Evolutionary conservation across 352 stramenopile genomes (phyloP).

Genomic region (Phytophthora citricola): DNA sequence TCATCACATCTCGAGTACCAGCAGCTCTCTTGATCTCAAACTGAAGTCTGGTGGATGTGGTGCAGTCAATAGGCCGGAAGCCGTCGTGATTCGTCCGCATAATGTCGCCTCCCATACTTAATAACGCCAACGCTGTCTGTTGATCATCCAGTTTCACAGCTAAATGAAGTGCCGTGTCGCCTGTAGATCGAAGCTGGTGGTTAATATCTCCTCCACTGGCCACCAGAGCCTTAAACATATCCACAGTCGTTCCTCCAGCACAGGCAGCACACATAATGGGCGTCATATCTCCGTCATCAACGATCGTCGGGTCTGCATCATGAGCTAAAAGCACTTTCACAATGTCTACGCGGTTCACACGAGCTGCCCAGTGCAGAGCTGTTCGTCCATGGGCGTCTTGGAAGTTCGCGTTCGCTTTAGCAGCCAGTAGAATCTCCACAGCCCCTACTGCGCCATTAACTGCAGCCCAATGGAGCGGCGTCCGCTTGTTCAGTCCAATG

Average conservation of each 20-base stretch:
- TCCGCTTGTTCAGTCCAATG: conserved; percentile 82
- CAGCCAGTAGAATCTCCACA: conserved; percentile 64
- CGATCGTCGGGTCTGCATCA: conserved; percentile 71
- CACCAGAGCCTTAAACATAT: conserved; percentile 82
- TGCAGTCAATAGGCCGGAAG: conserved; percentile 73
- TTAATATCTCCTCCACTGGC: conserved; percentile 75
- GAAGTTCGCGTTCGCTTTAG: conserved; percentile 68
- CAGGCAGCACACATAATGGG: conserved; percentile 79
- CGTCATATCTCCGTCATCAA: conserved; percentile 81
- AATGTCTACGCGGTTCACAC: conserved; percentile 74
- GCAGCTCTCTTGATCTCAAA: conserved; percentile 82
- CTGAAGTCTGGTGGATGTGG: conserved; percentile 74
- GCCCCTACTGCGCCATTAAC: conserved; percentile 71
- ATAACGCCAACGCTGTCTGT: conserved; percentile 68
- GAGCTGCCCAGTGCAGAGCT: conserved; percentile 79
- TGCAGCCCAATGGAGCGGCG: conserved; percentile 79
- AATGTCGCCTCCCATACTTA: conserved; percentile 79
- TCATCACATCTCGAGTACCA: conserved; percentile 83
- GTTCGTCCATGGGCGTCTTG: conserved; percentile 73
- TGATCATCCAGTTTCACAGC: conserved; percentile 85
- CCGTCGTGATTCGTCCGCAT: conserved; percentile 78
- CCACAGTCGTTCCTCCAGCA: conserved; percentile 61
- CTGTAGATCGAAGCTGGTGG: conserved; percentile 65
- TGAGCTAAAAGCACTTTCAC: conserved; percentile 62
- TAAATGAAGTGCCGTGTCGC: conserved; percentile 79